A percentile compares a stretch with the other conserved stretches of the same genome.
These are phyloP conservation scores for Saccharomycopsis lassenensis DNA, from an alignment of 805 yeast species.

Conservation along the genomic window DNA sequence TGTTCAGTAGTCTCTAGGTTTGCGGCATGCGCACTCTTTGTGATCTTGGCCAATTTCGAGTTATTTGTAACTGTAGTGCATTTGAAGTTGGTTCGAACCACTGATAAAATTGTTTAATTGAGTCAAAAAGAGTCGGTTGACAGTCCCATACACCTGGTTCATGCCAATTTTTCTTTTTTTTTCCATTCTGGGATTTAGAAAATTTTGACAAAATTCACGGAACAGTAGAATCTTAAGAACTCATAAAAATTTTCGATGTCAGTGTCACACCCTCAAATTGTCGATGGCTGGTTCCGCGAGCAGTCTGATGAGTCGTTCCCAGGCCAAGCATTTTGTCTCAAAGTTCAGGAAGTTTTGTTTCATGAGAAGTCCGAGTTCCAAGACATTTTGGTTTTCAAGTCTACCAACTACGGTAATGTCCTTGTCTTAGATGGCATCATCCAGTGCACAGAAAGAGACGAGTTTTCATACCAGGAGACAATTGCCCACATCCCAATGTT, in stretches of 20 bases:
- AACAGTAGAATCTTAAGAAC: background rate
- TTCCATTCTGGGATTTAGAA: too few species aligned
- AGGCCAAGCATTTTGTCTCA: constrained; percentile 71
- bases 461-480: constrained; percentile 91
- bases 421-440: constrained; percentile 81
- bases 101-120: too few species aligned
- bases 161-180: too few species aligned
- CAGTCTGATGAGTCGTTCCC: constrained; percentile 62
- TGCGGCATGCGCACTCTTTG: too few species aligned
- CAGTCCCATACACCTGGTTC: too few species aligned
- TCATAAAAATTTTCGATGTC: background rate
- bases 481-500: constrained; percentile 75
- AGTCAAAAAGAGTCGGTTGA: too few species aligned
- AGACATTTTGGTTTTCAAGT: constrained; percentile 71
- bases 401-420: constrained; percentile 74
- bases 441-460: constrained; percentile 83
- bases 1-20: too few species aligned
- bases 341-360: constrained; percentile 54
- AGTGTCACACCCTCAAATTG: constrained; percentile 25
- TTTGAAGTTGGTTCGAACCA: too few species aligned
- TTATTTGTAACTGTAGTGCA: too few species aligned
- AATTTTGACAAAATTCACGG: too few species aligned
- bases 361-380: constrained; percentile 63
- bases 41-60: too few species aligned
- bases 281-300: constrained; percentile 78